A percentile compares a stretch with the other conserved stretches of the same genome.
These are phyloP conservation scores for Citropsis articulata DNA, from an alignment of 345 rosid species.

Conservation along the genomic window DNA sequence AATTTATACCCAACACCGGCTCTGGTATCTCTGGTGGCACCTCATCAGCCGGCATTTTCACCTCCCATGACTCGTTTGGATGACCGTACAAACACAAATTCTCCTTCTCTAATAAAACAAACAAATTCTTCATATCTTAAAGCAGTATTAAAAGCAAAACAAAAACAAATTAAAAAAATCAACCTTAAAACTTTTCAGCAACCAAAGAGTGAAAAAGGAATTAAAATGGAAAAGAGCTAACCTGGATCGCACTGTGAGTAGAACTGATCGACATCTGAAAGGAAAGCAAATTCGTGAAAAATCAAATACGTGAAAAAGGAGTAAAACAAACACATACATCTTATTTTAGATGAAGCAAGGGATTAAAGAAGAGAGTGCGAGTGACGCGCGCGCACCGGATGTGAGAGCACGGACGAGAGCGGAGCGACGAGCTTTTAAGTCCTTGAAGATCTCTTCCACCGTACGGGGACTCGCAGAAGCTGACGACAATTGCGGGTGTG, in stretches of 20 bases:
- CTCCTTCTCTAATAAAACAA: slow-evolving; percentile 54
- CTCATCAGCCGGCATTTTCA: slow-evolving; percentile 70
- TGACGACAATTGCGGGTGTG: slow-evolving; percentile 21
- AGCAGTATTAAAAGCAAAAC: no score
- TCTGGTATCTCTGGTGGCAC: slow-evolving; percentile 87
- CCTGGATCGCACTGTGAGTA: slow-evolving; percentile 44
- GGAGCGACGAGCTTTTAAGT: slow-evolving; percentile 42
- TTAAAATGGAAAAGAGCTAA: background rate
- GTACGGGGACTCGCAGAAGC: slow-evolving; percentile 62
- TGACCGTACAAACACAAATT: slow-evolving; percentile 74
- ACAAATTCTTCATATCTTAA: background rate
- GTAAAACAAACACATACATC: background rate
- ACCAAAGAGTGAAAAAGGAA: slow-evolving; percentile 4
- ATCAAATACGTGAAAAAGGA: background rate
- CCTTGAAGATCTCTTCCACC: slow-evolving; percentile 83
- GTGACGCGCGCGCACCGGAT: slow-evolving; percentile 18
- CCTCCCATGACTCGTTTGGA: slow-evolving; percentile 82
- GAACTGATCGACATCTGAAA: slow-evolving; percentile 37
- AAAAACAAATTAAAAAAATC: background rate
- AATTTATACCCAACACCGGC: slow-evolving; percentile 85
- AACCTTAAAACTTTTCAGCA: background rate
- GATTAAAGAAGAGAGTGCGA: background rate
- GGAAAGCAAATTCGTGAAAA: background rate
- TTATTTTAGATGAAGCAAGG: background rate
- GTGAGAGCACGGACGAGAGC: slow-evolving; percentile 46